Percentiles rank a stretch among this genome's conserved stretches.
phyloP scores from a whole-genome alignment of 179 eudicot genomes.

The Silene coronaria region DNA sequence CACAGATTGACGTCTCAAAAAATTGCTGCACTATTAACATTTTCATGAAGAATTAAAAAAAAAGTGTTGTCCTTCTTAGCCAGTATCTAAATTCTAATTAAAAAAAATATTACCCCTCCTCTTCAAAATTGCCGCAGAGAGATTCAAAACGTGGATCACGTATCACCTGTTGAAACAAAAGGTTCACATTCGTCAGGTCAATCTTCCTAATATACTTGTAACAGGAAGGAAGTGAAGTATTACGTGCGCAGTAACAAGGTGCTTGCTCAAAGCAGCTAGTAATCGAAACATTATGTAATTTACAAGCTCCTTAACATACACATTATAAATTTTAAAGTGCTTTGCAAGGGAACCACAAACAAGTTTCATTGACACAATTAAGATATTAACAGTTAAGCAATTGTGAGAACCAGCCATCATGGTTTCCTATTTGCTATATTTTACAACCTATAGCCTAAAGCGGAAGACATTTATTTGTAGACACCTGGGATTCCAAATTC shows the following conservation, averaged over 20 bases:
- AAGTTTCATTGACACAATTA: no score
- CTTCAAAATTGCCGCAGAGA: constrained; percentile 62
- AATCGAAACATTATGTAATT: no score
- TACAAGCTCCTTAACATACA: no score
- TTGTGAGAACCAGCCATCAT: not conserved
- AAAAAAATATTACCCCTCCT: constrained; percentile 62
- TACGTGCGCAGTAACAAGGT: not conserved
- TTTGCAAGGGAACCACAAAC: no score
- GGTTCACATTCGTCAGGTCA: not conserved
- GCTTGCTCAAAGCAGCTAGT: not conserved
- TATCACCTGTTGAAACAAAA: constrained; percentile 41
- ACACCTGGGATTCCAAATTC: not conserved
- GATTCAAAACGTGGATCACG: constrained; percentile 95
- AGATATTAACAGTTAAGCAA: no score
- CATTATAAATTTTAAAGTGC: no score
- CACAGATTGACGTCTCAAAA: not conserved
- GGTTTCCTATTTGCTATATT: not conserved
- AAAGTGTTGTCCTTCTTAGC: not conserved
- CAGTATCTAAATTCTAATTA: not conserved
- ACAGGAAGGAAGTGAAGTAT: not conserved
- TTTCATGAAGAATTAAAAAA: not conserved
- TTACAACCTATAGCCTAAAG: no score
- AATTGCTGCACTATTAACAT: not conserved
- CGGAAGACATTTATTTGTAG: not conserved
- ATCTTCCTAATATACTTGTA: not conserved